Conservation (phyloP, 371 early-diverging fungal species). For the Mortierella sp. region DNA sequence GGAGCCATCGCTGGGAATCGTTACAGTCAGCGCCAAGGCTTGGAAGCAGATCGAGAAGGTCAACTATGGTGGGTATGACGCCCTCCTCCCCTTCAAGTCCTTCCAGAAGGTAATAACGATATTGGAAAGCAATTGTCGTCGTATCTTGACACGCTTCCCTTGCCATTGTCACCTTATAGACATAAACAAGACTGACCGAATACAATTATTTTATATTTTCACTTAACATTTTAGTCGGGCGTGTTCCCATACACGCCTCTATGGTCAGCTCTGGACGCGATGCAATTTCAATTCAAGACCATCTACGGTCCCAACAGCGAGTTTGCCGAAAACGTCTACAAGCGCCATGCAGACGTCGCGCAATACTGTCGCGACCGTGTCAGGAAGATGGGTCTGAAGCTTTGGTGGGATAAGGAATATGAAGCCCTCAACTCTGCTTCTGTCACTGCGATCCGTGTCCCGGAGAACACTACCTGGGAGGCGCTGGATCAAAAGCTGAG, state of each 20-base stretch:
- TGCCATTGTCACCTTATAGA: background rate
- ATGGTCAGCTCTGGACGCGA: constrained; percentile 52
- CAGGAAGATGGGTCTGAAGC: constrained; percentile 43
- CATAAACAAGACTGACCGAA: too few species aligned
- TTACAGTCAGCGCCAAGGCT: constrained; percentile 49
- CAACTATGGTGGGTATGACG: constrained; percentile 50
- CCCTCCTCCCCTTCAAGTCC: constrained; percentile 42
- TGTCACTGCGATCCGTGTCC: constrained; percentile 50
- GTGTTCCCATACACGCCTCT: constrained; percentile 49
- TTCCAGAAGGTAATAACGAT: constrained; percentile 16
- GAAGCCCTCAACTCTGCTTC: constrained; percentile 32
- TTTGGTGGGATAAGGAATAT: constrained; percentile 43
- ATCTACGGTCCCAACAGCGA: constrained; percentile 31
- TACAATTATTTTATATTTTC: background rate
- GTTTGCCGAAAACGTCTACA: constrained; percentile 25
- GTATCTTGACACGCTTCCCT: too few species aligned
- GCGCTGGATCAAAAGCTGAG: constrained; percentile 43
- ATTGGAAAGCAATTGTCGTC: too few species aligned
- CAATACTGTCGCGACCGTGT: constrained; percentile 43
- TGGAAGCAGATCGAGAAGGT: constrained; percentile 57
- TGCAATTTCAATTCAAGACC: constrained; percentile 39
- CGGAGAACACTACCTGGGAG: constrained; percentile 50
- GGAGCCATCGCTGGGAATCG: constrained; percentile 46
- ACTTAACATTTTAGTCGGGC: constrained; percentile 16
- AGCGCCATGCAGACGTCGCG: constrained; percentile 33